Percentiles rank a stretch among this genome's conserved stretches.
Evolutionary conservation across 495 filamentous ascomycete genomes (phyloP).

Genomic region (Penicillium salamii): DNA sequence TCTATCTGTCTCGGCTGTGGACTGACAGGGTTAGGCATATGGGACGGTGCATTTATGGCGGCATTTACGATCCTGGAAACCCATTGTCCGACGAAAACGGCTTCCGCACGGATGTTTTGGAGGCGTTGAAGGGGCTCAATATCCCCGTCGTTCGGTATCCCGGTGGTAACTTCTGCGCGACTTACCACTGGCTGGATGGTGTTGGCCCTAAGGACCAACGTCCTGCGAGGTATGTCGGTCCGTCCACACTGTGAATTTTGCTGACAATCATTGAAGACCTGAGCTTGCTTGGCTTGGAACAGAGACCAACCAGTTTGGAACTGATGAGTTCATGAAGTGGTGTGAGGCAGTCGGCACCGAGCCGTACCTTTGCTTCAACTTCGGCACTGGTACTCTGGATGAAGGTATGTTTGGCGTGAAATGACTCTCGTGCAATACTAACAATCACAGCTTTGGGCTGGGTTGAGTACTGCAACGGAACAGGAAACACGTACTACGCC

Average conservation of each 20-base stretch:
- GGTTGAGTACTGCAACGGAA: slow-evolving; percentile 80
- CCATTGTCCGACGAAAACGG: slow-evolving; percentile 69
- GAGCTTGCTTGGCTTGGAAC: slow-evolving; percentile 74
- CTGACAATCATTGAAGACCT: slow-evolving; percentile 42
- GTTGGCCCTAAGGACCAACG: slow-evolving; percentile 67
- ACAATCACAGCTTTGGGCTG: slow-evolving; percentile 56
- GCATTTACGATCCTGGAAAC: slow-evolving; percentile 74
- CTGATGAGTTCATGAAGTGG: slow-evolving; percentile 82
- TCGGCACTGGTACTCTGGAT: slow-evolving; percentile 70
- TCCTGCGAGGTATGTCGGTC: slow-evolving; percentile 44
- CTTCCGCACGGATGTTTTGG: slow-evolving; percentile 72
- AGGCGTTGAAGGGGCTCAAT: slow-evolving; percentile 64
- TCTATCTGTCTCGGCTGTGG: not conserved
- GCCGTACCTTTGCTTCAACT: slow-evolving; percentile 73
- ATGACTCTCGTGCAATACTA: too few species aligned
- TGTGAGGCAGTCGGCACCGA: slow-evolving; percentile 64
- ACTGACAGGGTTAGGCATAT: slow-evolving; percentile 57
- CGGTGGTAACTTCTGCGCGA: slow-evolving; percentile 77
- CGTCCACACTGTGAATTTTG: not conserved
- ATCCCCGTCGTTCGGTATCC: slow-evolving; percentile 76
- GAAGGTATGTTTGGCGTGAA: slow-evolving; percentile 48
- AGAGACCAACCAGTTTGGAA: slow-evolving; percentile 76
- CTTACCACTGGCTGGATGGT: slow-evolving; percentile 81
- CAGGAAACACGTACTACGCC: slow-evolving; percentile 71
- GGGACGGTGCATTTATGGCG: slow-evolving; percentile 82